Base-by-base conservation (phyloP, 23 red algal species). In the Chondrus crispus region DNA sequence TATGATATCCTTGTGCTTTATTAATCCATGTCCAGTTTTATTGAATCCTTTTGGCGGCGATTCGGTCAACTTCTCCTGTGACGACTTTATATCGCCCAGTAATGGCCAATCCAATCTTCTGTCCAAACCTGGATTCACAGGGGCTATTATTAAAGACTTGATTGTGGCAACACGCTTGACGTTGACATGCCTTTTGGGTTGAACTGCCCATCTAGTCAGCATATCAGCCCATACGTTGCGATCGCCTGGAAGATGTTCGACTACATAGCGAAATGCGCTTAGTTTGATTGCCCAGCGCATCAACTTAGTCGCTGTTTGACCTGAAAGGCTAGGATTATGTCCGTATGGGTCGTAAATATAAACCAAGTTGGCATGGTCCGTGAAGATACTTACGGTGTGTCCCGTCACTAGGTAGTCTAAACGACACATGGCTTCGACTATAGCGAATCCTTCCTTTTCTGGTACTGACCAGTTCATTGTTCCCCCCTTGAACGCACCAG, bases 181-280 rank as follows among this genome's bases (percentile, higher is more conserved):
- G 19, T n/a, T 5, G 48, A 82, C 46, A 36, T 58, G n/a, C 45
- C 13, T n/a, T 36, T 82, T 52, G 9, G 48, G 28, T 24, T 36
- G 11, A 30, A 52, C 66, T 11, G 33, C 74, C 74, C 33, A 80
- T 10, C 46, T 12, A 52, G 74, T 80, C 13, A 80, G 29, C 74
- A 80, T 50, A 30, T 80, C 74, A 12, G 41, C 74, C 74, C 74
- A 80, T 10, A 80, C 74, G 48, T 80, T 80, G 11, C 46, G 74
- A 12, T 80, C 74, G 33, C 74, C 74, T 16, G 74, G 46, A 30
- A 50, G 46, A 26, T 50, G 74, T 52, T 80, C 74, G 30, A 80
- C 46, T 22, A 80, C 74, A 50, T 80, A 46, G 20, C 14, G 16
- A 52, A 50, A 80, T 50, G 74, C 37, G 44, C 41, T 19, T 10